Evolutionary conservation across 2,329 filamentous ascomycete genomes (phyloP), one percentile per base, ranked within the genome.

Genomic region (Neofusicoccum kwambonambiense): DNA sequence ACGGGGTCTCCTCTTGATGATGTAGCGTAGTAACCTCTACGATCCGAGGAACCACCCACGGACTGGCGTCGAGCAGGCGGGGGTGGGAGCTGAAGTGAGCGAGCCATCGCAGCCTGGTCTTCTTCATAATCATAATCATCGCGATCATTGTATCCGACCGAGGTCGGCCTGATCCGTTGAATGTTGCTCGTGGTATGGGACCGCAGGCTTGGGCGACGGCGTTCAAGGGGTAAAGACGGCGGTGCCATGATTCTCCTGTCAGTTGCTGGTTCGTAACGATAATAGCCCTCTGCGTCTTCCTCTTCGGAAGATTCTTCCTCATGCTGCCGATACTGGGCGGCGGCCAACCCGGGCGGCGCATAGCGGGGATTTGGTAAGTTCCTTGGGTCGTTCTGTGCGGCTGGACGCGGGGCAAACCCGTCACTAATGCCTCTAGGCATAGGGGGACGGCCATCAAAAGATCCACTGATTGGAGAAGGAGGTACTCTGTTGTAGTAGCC

Each of bases 401-500:
- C 15, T 44, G 42, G 15, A 19, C 56, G 56, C 3, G 56, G 42
- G 13, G 42, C 11, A 47, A 47, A 60, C 1, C 41, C 31, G 4
- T 60, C 56, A 39, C 11, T 60, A 4, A 22, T 9, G 37, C 56
- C 34, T 45, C 56, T 60, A 15, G 13, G 27, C 27, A 54, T 22
- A 11, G 17, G 31, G 39, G 50, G 39, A 15, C 61, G 60, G 15
- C 9, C 12, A 5, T 56, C 61, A 15, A 22, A 54, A 5, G 39
- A 56, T 39, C 39, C 27, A 37, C 39, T 49, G 1, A 56, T 7
- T 5, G 61, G 61, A 22, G 61, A 64, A 8, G 39, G 50, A 37
- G 51, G 50, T 27, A 37, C 42, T 34, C 15, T 9, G 39, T 9
- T 11, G 4, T 70, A 68, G 62, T 71, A 64, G 37, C 31, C 37